A percentile compares a stretch with the other conserved stretches of the same genome.
Evolutionary conservation across 805 yeast species (phyloP).

Genomic region (Hermanozyma aechmeae): DNA sequence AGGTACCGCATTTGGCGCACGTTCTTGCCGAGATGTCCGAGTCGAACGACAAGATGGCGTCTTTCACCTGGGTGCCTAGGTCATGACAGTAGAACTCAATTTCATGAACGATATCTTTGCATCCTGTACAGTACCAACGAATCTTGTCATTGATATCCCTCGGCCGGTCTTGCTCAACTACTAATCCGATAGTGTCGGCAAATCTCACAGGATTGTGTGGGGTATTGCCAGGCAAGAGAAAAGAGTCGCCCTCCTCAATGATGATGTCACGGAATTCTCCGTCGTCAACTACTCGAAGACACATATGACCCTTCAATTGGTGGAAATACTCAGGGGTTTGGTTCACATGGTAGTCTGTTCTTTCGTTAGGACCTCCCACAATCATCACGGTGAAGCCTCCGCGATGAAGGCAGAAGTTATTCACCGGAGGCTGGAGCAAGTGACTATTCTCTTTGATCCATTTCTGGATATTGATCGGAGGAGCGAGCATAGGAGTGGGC

Average conservation of each 20-base stretch:
- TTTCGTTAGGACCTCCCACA: slow-evolving; percentile 91
- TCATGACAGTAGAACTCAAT: slow-evolving; percentile 66
- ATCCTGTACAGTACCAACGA: slow-evolving; percentile 80
- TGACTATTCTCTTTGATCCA: slow-evolving; percentile 77
- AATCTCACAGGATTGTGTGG: slow-evolving; percentile 90
- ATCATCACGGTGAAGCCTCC: slow-evolving; percentile 94
- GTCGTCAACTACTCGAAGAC: slow-evolving; percentile 63
- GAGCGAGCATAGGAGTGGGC: slow-evolving; percentile 34
- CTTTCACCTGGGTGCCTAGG: slow-evolving; percentile 85
- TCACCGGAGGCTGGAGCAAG: slow-evolving; percentile 83
- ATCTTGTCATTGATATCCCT: slow-evolving; percentile 57
- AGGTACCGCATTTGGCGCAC: slow-evolving; percentile 65
- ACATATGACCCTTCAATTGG: slow-evolving; percentile 81
- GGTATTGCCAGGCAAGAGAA: slow-evolving; percentile 69
- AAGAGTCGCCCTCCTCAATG: slow-evolving; percentile 83
- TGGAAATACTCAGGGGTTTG: slow-evolving; percentile 93
- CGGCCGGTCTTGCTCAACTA: slow-evolving; percentile 89
- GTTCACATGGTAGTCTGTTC: slow-evolving; percentile 89
- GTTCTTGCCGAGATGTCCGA: slow-evolving; percentile 54
- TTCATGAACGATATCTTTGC: slow-evolving; percentile 60
- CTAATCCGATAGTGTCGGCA: slow-evolving; percentile 80
- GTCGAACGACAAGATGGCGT: slow-evolving; percentile 67
- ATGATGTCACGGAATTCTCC: slow-evolving; percentile 67
- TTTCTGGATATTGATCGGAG: slow-evolving; percentile 66
- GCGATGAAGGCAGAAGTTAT: slow-evolving; percentile 79